Conservation (phyloP, 768 basidiomycete genomes). For the Termitomyces sp. region DNA sequence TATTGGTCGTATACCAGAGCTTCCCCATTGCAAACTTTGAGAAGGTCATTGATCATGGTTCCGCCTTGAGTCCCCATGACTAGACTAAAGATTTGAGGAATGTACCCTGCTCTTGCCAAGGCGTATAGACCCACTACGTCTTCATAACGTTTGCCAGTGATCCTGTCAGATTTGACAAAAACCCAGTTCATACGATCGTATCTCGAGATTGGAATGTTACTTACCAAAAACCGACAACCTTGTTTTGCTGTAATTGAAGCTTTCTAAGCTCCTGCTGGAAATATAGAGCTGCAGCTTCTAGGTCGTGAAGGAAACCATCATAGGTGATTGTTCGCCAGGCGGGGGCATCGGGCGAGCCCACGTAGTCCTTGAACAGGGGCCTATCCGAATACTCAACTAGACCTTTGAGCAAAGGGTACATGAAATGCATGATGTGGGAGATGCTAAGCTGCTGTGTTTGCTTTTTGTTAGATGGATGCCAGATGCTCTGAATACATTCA, state of each 20-base stretch:
- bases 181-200: too few species aligned
- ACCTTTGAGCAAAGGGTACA: conserved; percentile 1
- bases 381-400: conserved; percentile 1
- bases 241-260: neutral
- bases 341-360: neutral
- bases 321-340: conserved; percentile 8
- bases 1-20: conserved; percentile 2
- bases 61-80: conserved; percentile 2
- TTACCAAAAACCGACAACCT: conserved; percentile 6
- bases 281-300: neutral
- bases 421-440: conserved; percentile 6
- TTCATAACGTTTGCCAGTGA: neutral
- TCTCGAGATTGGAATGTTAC: neutral
- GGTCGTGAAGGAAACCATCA: neutral
- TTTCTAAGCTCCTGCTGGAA: neutral
- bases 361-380: conserved; percentile 5
- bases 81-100: conserved; percentile 7
- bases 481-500: neutral
- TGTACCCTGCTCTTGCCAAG: conserved; percentile 1
- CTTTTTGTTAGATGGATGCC: neutral
- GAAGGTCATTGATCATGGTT: conserved; percentile 2
- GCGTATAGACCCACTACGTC: conserved; percentile 6
- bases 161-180: neutral
- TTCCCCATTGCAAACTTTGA: neutral
- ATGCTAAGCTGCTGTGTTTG: neutral